Evolutionary conservation across 805 yeast species (phyloP).

Genomic region (Gaillardinia entomophila): DNA sequence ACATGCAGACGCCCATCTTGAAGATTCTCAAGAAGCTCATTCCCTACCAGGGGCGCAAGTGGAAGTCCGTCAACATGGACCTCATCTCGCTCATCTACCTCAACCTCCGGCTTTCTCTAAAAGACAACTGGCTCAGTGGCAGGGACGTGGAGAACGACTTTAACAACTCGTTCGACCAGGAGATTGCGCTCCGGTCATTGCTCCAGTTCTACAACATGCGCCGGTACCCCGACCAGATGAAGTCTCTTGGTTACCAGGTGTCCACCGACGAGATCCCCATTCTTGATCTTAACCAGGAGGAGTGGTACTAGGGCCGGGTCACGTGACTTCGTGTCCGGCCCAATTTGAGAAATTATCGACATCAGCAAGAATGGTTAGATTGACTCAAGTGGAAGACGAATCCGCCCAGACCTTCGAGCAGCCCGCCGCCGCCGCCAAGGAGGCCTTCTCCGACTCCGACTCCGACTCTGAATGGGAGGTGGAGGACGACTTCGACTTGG

Average conservation of each 20-base stretch:
- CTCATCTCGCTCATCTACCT: constrained; percentile 81
- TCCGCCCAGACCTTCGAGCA: constrained; percentile 33
- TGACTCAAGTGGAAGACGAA: constrained; percentile 67
- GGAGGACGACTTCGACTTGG: constrained; percentile 69
- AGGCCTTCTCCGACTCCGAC: constrained; percentile 28
- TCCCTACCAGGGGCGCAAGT: constrained; percentile 89
- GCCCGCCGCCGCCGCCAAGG: constrained; percentile 22
- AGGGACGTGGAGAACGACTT: constrained; percentile 71
- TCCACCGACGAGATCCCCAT: constrained; percentile 10
- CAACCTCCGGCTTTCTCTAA: constrained; percentile 61
- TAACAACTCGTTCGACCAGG: constrained; percentile 77
- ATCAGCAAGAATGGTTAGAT: constrained; percentile 57
- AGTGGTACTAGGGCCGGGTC: constrained; percentile 1
- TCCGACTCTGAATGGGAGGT: constrained; percentile 44
- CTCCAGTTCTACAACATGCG: constrained; percentile 69
- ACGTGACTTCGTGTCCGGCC: no score
- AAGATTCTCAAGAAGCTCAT: constrained; percentile 72
- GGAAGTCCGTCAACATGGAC: constrained; percentile 94
- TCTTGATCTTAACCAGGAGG: constrained; percentile 11
- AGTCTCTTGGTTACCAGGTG: constrained; percentile 49
- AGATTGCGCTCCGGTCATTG: constrained; percentile 73
- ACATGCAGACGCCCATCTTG: constrained; percentile 63
- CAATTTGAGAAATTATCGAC: background rate
- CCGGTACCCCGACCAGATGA: constrained; percentile 49
- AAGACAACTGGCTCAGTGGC: constrained; percentile 87